Conservation (phyloP, 179 eudicot genomes). For the Amaranthus tricolor region DNA sequence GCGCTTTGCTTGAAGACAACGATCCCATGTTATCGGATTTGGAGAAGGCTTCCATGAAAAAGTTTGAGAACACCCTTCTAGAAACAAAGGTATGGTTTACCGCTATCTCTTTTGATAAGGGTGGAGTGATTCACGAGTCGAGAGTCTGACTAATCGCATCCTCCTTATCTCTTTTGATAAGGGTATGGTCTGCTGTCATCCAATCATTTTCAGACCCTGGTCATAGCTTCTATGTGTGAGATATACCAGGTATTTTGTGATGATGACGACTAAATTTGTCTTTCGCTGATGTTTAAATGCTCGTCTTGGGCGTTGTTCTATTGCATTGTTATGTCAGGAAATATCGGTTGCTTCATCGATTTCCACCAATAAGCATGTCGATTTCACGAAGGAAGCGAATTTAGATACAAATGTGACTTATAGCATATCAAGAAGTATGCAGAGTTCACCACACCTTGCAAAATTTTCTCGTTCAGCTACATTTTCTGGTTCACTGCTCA, state of each 20-base stretch:
- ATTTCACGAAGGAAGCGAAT: slow-evolving; percentile 13
- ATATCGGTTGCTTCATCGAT: slow-evolving; percentile 23
- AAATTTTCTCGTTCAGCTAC: slow-evolving; percentile 36
- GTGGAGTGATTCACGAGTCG: no score
- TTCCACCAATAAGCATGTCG: slow-evolving; percentile 6
- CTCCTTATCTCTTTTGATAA: no score
- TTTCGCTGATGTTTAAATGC: neutral
- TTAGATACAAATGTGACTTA: slow-evolving; percentile 4
- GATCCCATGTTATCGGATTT: slow-evolving; percentile 28
- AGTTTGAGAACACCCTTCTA: slow-evolving; percentile 27
- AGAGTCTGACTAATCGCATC: no score
- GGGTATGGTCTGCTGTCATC: no score
- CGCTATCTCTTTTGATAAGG: no score
- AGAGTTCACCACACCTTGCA: slow-evolving; percentile 22
- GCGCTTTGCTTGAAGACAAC: slow-evolving; percentile 36
- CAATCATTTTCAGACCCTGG: no score
- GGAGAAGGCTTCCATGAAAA: slow-evolving; percentile 30
- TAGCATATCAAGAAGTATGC: slow-evolving; percentile 19
- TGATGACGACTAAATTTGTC: neutral
- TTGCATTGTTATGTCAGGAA: slow-evolving; percentile 28
- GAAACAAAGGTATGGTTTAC: slow-evolving; percentile 23
- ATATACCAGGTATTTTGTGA: no score
- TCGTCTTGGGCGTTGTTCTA: neutral
- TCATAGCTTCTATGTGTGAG: no score
- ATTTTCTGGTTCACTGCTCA: slow-evolving; percentile 36